A percentile compares a stretch with the other conserved stretches of the same genome.
These are phyloP conservation scores for Calonectria hawksworthii DNA, from an alignment of 2,329 filamentous ascomycete species.

Conservation along the genomic window DNA sequence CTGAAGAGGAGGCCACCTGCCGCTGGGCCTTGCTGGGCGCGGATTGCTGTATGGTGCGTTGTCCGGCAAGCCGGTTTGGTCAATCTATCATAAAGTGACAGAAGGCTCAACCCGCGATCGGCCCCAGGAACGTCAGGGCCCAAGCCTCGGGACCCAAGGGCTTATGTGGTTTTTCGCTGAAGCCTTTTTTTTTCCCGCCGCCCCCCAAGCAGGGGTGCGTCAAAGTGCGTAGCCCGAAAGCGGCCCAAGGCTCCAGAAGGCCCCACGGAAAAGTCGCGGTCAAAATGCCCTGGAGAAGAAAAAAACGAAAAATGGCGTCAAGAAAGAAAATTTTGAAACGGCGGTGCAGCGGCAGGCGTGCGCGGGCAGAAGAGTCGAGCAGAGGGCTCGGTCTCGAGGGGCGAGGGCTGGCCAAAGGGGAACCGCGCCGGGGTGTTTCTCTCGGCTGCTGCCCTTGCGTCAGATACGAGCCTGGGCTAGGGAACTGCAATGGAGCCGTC, in stretches of 20 bases:
- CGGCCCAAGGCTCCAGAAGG: slow-evolving; percentile 27
- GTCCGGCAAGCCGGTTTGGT: neutral
- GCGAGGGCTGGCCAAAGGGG: neutral
- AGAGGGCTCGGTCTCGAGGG: neutral
- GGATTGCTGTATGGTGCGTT: neutral
- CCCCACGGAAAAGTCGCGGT: slow-evolving; percentile 41
- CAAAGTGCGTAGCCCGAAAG: slow-evolving; percentile 21
- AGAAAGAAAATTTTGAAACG: neutral
- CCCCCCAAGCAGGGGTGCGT: slow-evolving; percentile 15
- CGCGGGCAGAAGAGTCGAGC: slow-evolving; percentile 9
- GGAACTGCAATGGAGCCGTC: slow-evolving; percentile 31
- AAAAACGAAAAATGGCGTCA: neutral
- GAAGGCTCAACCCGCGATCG: neutral
- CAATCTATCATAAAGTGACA: slow-evolving; percentile 11
- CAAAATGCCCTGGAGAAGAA: slow-evolving; percentile 17
- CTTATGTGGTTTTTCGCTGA: slow-evolving; percentile 19
- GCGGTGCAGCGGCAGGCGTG: slow-evolving; percentile 10
- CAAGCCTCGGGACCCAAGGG: slow-evolving; percentile 7
- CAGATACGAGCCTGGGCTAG: slow-evolving; percentile 27
- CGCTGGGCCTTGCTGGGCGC: neutral
- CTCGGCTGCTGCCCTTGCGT: neutral
- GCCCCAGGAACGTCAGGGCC: slow-evolving; percentile 7
- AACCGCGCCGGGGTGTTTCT: neutral
- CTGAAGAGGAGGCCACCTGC: neutral
- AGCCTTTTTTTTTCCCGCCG: slow-evolving; percentile 6